Conservation (phyloP, 2,329 filamentous ascomycete genomes). For the Alternaria burnsii region DNA sequence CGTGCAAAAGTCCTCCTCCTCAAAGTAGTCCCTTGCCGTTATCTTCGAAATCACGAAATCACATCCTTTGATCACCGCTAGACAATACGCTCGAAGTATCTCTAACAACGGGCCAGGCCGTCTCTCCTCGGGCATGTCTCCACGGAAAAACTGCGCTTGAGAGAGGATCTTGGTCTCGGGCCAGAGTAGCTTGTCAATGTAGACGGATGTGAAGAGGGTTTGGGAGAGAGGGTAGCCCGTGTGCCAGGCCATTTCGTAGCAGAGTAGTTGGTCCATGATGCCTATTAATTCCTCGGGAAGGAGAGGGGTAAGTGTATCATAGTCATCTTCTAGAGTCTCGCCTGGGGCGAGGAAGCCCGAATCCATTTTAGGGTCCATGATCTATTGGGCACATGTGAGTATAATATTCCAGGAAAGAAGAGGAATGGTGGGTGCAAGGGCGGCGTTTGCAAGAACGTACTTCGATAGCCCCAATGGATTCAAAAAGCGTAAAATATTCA, state of each 20-base stretch:
- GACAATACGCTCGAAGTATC: constrained; percentile 83
- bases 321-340: constrained; percentile 84
- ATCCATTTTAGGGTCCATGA: constrained; percentile 99
- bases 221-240: constrained; percentile 95
- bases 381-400: constrained; percentile 63
- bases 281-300: constrained; percentile 84
- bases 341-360: constrained; percentile 82
- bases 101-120: constrained; percentile 48
- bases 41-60: constrained; percentile 80
- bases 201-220: constrained; percentile 90
- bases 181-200: constrained; percentile 84
- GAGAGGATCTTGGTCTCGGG: constrained; percentile 70
- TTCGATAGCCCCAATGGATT: constrained; percentile 88
- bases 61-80: constrained; percentile 84
- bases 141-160: constrained; percentile 68
- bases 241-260: constrained; percentile 97
- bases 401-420: background rate
- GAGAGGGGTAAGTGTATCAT: constrained; percentile 74
- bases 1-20: constrained; percentile 98
- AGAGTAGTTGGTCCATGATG: constrained; percentile 92
- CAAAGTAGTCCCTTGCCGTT: constrained; percentile 86
- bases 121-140: constrained; percentile 27
- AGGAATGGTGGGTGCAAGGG: too few species aligned
- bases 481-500: constrained; percentile 91
- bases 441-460: constrained; percentile 45